These are phyloP conservation scores for Rosellinia necatrix DNA, from an alignment of 2,329 filamentous ascomycete genomes.

Conservation along the genomic window DNA sequence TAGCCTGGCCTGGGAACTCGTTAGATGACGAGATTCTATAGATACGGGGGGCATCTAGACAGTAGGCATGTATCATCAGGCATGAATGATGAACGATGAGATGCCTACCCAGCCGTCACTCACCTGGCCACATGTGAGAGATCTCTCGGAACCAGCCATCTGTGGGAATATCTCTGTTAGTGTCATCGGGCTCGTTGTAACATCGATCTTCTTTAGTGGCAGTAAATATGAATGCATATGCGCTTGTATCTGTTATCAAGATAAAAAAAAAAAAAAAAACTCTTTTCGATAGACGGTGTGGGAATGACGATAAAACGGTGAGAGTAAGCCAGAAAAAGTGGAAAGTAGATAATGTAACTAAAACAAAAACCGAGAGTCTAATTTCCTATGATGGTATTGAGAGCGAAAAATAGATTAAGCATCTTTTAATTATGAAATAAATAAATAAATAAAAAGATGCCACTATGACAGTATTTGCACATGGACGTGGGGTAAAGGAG, in stretches of 20 bases:
- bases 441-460: too few relatives aligned
- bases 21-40: conserved; percentile 5
- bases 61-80: background rate
- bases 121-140: conserved; percentile 93
- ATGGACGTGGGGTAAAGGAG: background rate
- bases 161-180: conserved; percentile 44
- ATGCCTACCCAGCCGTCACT: conserved; percentile 33
- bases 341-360: too few relatives aligned
- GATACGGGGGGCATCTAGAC: background rate
- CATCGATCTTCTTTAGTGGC: background rate
- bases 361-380: background rate
- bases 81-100: background rate
- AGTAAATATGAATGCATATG: background rate
- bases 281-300: background rate
- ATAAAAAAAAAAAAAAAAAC: background rate
- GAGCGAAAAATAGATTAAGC: too few relatives aligned
- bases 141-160: conserved; percentile 99
- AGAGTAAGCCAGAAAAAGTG: too few relatives aligned
- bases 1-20: conserved; percentile 78
- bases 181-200: background rate
- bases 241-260: background rate
- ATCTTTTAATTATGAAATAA: too few relatives aligned
- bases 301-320: too few relatives aligned
- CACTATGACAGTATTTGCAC: too few relatives aligned
- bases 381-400: background rate